Base-by-base conservation (phyloP, 2,329 filamentous ascomycete genomes). In the Ophiostoma sp. region DNA sequence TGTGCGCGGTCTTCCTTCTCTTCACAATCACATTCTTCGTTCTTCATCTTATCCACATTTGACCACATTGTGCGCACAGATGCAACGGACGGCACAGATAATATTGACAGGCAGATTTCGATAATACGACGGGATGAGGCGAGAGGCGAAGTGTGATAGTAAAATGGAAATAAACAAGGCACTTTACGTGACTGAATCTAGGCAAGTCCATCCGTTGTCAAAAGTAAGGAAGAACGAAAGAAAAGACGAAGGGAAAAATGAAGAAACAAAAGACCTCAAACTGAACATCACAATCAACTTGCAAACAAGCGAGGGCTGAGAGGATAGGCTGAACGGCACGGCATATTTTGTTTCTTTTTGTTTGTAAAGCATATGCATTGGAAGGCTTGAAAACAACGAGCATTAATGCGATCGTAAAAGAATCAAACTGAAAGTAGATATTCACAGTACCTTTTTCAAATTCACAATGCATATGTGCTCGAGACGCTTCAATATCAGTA, bases 51-150 rank as follows among this genome's bases (percentile, higher is more conserved):
- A n/a, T n/a, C 28, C 15, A 7, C 59, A 22, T 36, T 3, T 3
- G 42, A 31, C 12, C 42, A 15, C 12, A 12, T 55, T 59, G 17
- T 42, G 36, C 59, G 59, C 59, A 64, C 59, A 63, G 59, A 63
- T 63, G 25, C 52, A 57, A 15, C 52, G 19, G 19, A 63, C 19
- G 59, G 59, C 59, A 25, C 42, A 9, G 59, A 25, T 15, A 64
- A 5, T 64, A 64, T 64, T 64, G n/a, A 11, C 59, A 64, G 59
- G 33, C 33, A 11, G 59, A 42, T 22, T 55, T 31, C 59, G 39
- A 63, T 42, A 64, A 42, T 42, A 42, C 33, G 33, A 64, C 59
- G 59, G 59, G 17, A 63, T 39, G 59, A 63, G n/a, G 59, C 59
- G 59, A 63, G 59, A 63, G 19, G 59, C 59, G 33, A 63, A 39